Evolutionary conservation across 495 filamentous ascomycete genomes (phyloP), one percentile per base, ranked within the genome.

Genomic region (Daldinia caldariorum): DNA sequence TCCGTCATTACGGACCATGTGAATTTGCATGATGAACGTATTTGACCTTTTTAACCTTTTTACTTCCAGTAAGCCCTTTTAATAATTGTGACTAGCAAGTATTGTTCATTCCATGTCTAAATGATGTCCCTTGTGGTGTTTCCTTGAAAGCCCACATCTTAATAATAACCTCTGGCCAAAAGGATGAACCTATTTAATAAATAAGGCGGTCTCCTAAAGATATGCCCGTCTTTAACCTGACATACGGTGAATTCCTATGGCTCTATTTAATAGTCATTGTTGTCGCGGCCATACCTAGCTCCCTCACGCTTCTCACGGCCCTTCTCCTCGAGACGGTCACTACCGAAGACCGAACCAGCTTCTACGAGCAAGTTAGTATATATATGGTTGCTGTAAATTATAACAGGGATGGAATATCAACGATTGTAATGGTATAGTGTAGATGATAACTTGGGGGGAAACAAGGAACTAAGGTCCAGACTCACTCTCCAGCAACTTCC

Each of bases 401-500:
- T 22, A 20, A n/a, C 7, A 26, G 26, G 26, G 35, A 22, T 10
- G 7, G 13, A 6, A 35, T 10, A 37, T 56, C 5, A 12, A 37
- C 10, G 2, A n/a, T 22, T 29, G 54, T 1, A 35, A 22, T 37
- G 16, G 16, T 1, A 14, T 22, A 14, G 8, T n/a, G n/a, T n/a
- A n/a, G n/a, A n/a, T n/a, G n/a, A n/a, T n/a, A n/a, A n/a, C n/a
- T n/a, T n/a, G n/a, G n/a, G n/a, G n/a, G n/a, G n/a, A 22, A 57
- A 70, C 22, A 31, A 34, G 53, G 38, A n/a, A n/a, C n/a, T n/a
- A n/a, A n/a, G n/a, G n/a, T n/a, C 13, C 20, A 43, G 20, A 61
- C 69, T 59, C 34, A 72, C 69, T 72, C 69, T 72, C 69, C 26
- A 72, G 37, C n/a, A 72, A 16, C 49, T 64, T 72, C 35, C 64